phyloP scores from a whole-genome alignment of 2,329 filamentous ascomycete genomes.

The Pseudocercospora crystallina region DNA sequence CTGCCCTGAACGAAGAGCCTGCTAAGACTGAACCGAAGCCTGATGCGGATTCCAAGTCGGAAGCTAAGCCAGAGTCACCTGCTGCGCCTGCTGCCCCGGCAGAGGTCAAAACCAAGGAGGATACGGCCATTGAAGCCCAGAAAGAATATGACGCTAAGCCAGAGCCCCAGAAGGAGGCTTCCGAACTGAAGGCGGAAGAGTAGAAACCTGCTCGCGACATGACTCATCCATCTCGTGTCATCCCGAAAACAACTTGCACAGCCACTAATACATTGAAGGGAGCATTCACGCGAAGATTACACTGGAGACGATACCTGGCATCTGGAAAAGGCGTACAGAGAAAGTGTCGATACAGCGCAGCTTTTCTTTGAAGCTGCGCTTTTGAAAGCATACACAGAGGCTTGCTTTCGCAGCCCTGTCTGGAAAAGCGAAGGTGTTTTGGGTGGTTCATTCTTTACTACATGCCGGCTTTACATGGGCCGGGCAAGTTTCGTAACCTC shows the following conservation, averaged over 20 bases:
- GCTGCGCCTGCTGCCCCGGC: neutral
- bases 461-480: slow-evolving; percentile 1
- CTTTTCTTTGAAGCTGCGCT: neutral
- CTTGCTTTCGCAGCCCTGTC: slow-evolving; percentile 13
- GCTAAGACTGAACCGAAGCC: slow-evolving; percentile 1
- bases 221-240: neutral
- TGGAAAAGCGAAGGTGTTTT: slow-evolving; percentile 14
- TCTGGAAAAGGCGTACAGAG: slow-evolving; percentile 9
- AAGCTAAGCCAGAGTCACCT: neutral
- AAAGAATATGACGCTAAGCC: slow-evolving; percentile 2
- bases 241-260: neutral
- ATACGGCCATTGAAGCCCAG: neutral
- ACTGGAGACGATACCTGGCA: slow-evolving; percentile 3
- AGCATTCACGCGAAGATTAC: neutral
- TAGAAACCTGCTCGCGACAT: neutral
- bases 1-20: neutral
- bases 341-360: slow-evolving; percentile 6
- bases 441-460: slow-evolving; percentile 3
- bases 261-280: neutral
- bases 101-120: neutral
- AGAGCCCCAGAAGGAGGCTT: neutral
- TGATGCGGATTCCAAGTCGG: neutral
- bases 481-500: too few species aligned
- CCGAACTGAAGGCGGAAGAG: neutral
- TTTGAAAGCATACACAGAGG: slow-evolving; percentile 7